Conservation (phyloP, 257 asterid species). For the Penstemon eatonii region DNA sequence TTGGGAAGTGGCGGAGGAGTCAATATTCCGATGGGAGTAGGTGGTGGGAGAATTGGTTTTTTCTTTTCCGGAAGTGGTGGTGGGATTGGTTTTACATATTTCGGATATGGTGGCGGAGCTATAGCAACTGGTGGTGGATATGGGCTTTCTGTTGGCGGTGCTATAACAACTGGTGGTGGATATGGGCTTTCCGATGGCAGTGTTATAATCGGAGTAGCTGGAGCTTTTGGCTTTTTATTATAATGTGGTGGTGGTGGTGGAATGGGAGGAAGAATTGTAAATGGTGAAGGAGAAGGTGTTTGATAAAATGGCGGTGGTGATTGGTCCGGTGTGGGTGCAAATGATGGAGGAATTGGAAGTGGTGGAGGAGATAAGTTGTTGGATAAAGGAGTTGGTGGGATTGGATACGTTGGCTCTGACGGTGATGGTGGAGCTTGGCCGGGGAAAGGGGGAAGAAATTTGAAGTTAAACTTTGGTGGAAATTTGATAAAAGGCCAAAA, state of each 20-base stretch:
- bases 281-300: conserved; percentile 18
- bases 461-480: conserved; percentile 24
- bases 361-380: conserved; percentile 5
- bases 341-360: background rate
- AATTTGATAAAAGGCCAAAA: conserved; percentile 40
- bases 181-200: background rate
- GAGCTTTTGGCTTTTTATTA: conserved; percentile 16
- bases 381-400: background rate
- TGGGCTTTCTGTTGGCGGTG: no score
- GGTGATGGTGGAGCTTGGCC: background rate
- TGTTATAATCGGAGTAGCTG: background rate
- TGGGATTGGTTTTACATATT: conserved; percentile 7
- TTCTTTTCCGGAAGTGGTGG: conserved; percentile 19
- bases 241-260: conserved; percentile 10
- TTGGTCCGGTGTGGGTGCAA: background rate
- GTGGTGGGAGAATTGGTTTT: no score
- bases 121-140: no score
- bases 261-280: conserved; percentile 10
- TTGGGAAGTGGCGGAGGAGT: no score
- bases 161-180: background rate
- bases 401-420: background rate
- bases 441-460: conserved; percentile 22
- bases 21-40: no score
- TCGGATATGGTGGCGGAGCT: no score
- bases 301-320: conserved; percentile 14